phyloP scores from a whole-genome alignment of 805 yeast species.

The Saccharomycopsis guyanensis region DNA sequence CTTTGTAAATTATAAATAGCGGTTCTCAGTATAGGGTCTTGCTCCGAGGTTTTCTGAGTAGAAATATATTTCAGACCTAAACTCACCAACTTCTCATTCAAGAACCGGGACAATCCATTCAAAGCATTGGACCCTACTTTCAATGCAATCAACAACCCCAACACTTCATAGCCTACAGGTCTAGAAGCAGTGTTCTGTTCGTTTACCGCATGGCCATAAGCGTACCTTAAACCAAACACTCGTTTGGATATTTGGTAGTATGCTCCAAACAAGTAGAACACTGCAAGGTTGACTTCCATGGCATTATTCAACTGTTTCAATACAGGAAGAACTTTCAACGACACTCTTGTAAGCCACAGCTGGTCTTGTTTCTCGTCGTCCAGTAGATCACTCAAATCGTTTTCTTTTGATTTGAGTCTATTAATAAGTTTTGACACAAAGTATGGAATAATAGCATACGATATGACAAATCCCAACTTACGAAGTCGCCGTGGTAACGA shows the following conservation, averaged over 20 bases:
- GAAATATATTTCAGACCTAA: constrained; percentile 28
- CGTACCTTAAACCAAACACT: constrained; percentile 73
- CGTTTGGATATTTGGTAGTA: constrained; percentile 76
- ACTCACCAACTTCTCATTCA: neutral
- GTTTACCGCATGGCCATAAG: constrained; percentile 54
- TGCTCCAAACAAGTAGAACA: constrained; percentile 76
- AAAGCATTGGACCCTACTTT: constrained; percentile 7
- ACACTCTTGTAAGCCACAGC: constrained; percentile 4
- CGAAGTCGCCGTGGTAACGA: constrained; percentile 39
- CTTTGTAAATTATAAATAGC: constrained; percentile 11
- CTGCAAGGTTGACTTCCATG: constrained; percentile 64
- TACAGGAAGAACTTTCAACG: constrained; percentile 17
- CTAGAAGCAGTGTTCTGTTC: constrained; percentile 13
- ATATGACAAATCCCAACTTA: constrained; percentile 50
- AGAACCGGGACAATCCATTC: neutral
- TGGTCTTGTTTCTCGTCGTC: constrained; percentile 4
- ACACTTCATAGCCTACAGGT: constrained; percentile 47
- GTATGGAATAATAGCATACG: constrained; percentile 61
- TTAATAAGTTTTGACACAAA: constrained; percentile 28
- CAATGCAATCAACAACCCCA: constrained; percentile 33
- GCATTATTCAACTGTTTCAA: constrained; percentile 33
- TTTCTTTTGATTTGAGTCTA: constrained; percentile 12
- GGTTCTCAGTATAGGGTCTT: constrained; percentile 18
- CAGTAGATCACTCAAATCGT: too few relatives aligned
- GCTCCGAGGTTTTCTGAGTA: constrained; percentile 10